Evolutionary conservation across 2,329 filamentous ascomycete genomes (phyloP).

Genomic region (Hysterium pulicare): DNA sequence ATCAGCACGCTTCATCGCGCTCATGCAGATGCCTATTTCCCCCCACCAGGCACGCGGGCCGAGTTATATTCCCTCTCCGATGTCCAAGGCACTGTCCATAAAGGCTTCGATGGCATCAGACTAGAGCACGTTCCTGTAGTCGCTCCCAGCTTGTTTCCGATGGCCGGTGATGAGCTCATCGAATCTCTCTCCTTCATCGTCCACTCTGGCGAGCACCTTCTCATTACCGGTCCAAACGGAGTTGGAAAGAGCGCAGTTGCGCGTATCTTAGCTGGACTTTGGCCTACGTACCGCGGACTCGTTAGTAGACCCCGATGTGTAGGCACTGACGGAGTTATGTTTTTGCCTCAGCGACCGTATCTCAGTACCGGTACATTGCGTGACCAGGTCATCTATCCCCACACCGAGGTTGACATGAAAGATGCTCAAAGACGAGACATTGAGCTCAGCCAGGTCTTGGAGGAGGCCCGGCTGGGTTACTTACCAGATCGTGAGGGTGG

Average conservation of each 20-base stretch:
- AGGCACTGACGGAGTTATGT: constrained; percentile 94
- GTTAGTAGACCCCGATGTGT: constrained; percentile 79
- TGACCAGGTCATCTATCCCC: constrained; percentile 97
- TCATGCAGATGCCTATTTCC: constrained; percentile 83
- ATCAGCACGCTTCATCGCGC: constrained; percentile 93
- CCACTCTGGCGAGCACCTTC: constrained; percentile 83
- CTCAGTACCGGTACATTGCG: constrained; percentile 87
- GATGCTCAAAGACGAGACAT: constrained; percentile 73
- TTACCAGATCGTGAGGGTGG: constrained; percentile 88
- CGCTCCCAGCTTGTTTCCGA: constrained; percentile 81
- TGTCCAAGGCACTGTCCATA: constrained; percentile 88
- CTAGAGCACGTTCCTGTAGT: constrained; percentile 92
- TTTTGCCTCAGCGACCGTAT: constrained; percentile 90
- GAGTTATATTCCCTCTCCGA: constrained; percentile 89
- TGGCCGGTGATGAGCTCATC: constrained; percentile 86
- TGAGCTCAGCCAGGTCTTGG: constrained; percentile 73
- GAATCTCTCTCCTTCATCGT: constrained; percentile 88
- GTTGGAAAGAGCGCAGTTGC: constrained; percentile 89
- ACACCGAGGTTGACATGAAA: constrained; percentile 91
- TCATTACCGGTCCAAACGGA: constrained; percentile 93
- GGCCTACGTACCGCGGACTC: constrained; percentile 92
- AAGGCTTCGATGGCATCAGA: constrained; percentile 89
- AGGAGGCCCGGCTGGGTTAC: constrained; percentile 83
- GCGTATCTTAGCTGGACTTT: constrained; percentile 84
- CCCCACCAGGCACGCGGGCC: constrained; percentile 60